phyloP scores from a whole-genome alignment of 495 filamentous ascomycete species.

The Talaromyces wortmannii region DNA sequence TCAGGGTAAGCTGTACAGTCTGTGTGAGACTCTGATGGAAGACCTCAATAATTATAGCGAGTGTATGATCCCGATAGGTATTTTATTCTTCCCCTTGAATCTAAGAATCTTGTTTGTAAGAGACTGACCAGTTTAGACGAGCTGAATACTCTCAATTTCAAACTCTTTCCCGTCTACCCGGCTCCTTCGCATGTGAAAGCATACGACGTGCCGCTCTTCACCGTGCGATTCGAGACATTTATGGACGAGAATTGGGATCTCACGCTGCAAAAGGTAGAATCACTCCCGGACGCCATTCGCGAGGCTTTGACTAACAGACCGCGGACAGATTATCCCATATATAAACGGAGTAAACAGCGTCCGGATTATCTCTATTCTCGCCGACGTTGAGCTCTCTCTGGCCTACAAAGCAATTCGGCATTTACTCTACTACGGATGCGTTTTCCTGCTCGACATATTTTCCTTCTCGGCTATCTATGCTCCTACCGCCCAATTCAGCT shows the following conservation, averaged over 20 bases:
- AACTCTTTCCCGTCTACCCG: slow-evolving; percentile 79
- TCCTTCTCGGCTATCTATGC: slow-evolving; percentile 89
- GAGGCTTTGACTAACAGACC: not conserved
- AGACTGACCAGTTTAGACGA: slow-evolving; percentile 53
- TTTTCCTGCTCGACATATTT: slow-evolving; percentile 86
- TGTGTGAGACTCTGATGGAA: slow-evolving; percentile 88
- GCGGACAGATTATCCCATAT: slow-evolving; percentile 57
- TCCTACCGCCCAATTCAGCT: slow-evolving; percentile 65
- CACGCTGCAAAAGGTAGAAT: slow-evolving; percentile 63
- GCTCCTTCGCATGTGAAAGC: slow-evolving; percentile 69
- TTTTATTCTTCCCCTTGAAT: slow-evolving; percentile 10
- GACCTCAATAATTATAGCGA: slow-evolving; percentile 96
- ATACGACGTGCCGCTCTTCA: slow-evolving; percentile 88
- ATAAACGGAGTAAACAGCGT: slow-evolving; percentile 89
- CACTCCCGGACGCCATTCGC: not conserved
- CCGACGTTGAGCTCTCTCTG: slow-evolving; percentile 79
- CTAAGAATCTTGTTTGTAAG: not conserved
- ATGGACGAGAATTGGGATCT: slow-evolving; percentile 89
- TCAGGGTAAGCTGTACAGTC: slow-evolving; percentile 62
- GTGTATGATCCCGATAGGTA: slow-evolving; percentile 93
- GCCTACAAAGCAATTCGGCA: slow-evolving; percentile 79
- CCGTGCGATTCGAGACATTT: slow-evolving; percentile 65
- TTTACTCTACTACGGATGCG: slow-evolving; percentile 82
- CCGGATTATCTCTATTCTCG: slow-evolving; percentile 70
- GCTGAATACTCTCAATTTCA: slow-evolving; percentile 92